Conservation (phyloP, 495 filamentous ascomycete species). For the Penicillium parvum region DNA sequence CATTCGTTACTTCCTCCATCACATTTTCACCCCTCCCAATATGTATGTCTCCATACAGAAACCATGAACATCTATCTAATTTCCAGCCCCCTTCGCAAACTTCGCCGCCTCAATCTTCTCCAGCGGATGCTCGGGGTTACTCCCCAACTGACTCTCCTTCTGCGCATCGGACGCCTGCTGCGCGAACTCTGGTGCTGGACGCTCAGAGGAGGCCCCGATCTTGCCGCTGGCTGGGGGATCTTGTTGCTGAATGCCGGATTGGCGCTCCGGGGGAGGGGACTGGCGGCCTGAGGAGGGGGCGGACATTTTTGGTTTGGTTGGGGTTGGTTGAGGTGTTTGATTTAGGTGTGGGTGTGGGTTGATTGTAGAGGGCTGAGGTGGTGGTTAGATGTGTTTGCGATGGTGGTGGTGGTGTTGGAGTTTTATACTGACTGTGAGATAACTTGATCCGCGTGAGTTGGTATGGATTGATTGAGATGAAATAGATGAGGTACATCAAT, state of each 20-base stretch:
- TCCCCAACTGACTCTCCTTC: slow-evolving; percentile 31
- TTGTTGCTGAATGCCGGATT: slow-evolving; percentile 59
- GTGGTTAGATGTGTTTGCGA: not conserved
- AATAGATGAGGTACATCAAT: not conserved
- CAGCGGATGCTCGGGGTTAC: slow-evolving; percentile 68
- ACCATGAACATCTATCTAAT: not conserved
- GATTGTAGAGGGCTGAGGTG: not conserved
- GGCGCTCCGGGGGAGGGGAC: slow-evolving; percentile 72
- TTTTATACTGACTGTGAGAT: not conserved
- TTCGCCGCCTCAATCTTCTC: slow-evolving; percentile 67
- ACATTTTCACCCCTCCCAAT: not conserved
- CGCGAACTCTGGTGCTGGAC: slow-evolving; percentile 32
- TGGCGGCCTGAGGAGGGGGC: slow-evolving; percentile 59
- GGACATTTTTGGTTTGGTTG: slow-evolving; percentile 28
- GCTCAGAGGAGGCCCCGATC: slow-evolving; percentile 30
- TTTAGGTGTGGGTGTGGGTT: not conserved
- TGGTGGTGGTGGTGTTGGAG: not conserved
- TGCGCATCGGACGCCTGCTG: slow-evolving; percentile 35
- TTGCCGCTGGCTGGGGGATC: slow-evolving; percentile 55
- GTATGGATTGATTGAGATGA: not conserved
- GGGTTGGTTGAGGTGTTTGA: not conserved
- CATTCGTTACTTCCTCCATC: no score
- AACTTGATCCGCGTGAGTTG: not conserved
- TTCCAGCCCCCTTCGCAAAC: slow-evolving; percentile 42
- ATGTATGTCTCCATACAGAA: not conserved